Base-by-base conservation (phyloP, 805 yeast genomes). In the Teunomyces tritomae region DNA sequence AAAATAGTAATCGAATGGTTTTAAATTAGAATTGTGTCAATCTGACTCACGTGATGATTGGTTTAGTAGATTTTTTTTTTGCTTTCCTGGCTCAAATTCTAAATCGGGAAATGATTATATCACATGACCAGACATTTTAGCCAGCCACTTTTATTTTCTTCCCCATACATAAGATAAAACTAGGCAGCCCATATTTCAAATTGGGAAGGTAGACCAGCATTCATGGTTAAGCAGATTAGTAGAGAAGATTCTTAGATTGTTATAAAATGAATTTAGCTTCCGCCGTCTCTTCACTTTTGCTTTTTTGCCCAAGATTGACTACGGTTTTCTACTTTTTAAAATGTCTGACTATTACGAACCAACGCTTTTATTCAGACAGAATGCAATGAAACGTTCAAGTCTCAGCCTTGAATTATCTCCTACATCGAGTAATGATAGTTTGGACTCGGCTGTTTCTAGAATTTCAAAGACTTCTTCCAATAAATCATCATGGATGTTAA, bases 341-440 rank as follows among this genome's bases (percentile, higher is more conserved):
- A 65, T 65, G 70, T 45, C 57, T 5, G 67, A 61, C 24, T 64
- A 58, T 51, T 73, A 73, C 58, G 68, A 71, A 51, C 77, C 77
- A n/a, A 68, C 74, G 4, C 53, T 67, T 42, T 63, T 73, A 36
- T 71, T 73, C 50, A 61, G 77, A 43, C 66, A 69, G 49, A 73
- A 73, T 52, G 77, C 77, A 17, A 64, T 73, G 20, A 61, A 63
- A 49, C 36, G 48, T 28, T 58, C 45, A 46, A 48, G 51, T 16
- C 56, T 62, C 9, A 48, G 50, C 16, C 56, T 62, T 10, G 46
- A 54, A 20, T 52, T 59, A 11, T 54, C 64, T 4, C 65, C 65
- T 16, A 56, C 58, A 10, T 50, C 65, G 3, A 61, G 65, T 43
- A 53, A 53, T 24, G 54, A 50, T 6, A 54, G 50, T 39, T 50